phyloP scores from a whole-genome alignment of 371 early-diverging fungal genomes.

The Umbelopsis sp. region DNA sequence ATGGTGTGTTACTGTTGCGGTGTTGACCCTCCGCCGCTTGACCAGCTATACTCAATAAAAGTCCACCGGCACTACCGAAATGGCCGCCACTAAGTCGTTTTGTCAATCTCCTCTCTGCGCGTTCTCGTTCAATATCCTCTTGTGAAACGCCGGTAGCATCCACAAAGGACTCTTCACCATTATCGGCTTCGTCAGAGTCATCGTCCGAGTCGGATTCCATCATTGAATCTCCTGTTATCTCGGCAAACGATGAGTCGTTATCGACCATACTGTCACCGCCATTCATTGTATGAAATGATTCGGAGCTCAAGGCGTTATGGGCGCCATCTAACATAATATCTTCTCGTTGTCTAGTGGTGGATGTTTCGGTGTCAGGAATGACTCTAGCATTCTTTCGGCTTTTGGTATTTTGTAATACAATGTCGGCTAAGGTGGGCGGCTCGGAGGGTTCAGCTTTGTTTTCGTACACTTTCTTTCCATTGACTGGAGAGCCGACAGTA shows the following conservation, averaged over 20 bases:
- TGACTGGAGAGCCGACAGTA: neutral
- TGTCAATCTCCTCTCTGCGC: constrained; percentile 33
- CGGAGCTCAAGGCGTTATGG: neutral
- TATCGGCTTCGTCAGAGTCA: constrained; percentile 31
- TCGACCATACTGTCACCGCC: too few relatives aligned
- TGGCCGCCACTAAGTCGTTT: constrained; percentile 55
- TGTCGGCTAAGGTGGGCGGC: neutral
- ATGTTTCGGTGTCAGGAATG: neutral
- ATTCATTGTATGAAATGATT: neutral
- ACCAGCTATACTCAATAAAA: constrained; percentile 38
- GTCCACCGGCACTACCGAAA: constrained; percentile 54
- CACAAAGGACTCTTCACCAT: constrained; percentile 42
- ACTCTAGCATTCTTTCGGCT: constrained; percentile 2
- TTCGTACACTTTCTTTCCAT: neutral
- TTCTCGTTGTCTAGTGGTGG: neutral
- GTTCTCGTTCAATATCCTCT: constrained; percentile 48
- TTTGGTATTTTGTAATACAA: constrained; percentile 6
- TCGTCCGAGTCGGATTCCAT: constrained; percentile 28
- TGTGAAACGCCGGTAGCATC: constrained; percentile 42
- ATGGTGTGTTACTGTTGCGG: constrained; percentile 23
- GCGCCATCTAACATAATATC: neutral
- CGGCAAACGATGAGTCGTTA: neutral
- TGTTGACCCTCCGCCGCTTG: constrained; percentile 21
- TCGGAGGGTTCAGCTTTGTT: neutral
- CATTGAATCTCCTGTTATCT: constrained; percentile 13